phyloP scores from a whole-genome alignment of 2,329 filamentous ascomycete species.

The Aspergillus niger region DNA sequence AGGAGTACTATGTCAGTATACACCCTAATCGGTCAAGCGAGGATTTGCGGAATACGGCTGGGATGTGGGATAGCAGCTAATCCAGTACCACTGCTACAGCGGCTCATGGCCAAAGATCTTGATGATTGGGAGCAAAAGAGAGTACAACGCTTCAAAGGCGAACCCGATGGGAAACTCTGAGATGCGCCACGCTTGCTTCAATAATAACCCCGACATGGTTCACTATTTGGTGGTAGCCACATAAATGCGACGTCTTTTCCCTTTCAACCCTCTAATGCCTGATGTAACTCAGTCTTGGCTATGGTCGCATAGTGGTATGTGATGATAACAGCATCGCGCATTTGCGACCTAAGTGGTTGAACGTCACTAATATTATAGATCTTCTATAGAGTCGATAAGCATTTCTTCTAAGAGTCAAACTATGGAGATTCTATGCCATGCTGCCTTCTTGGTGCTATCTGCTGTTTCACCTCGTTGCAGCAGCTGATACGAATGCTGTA shows the following conservation, averaged over 20 bases:
- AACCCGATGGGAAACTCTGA: slow-evolving; percentile 80
- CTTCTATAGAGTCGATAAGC: not conserved
- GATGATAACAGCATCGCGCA: not conserved
- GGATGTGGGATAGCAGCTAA: slow-evolving; percentile 16
- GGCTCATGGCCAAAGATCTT: slow-evolving; percentile 81
- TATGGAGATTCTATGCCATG: not conserved
- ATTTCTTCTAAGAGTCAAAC: not conserved
- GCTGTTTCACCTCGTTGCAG: not conserved
- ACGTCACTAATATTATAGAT: not conserved
- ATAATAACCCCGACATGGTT: not conserved
- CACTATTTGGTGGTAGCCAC: not conserved
- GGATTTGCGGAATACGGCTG: not conserved
- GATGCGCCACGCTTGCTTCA: not conserved
- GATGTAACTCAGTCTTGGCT: not conserved
- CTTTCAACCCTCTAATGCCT: not conserved
- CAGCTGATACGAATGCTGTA: not conserved
- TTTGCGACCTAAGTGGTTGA: not conserved
- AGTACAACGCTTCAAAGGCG: slow-evolving; percentile 84
- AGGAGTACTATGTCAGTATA: slow-evolving; percentile 50
- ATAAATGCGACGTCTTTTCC: not conserved
- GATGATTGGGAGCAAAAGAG: slow-evolving; percentile 97
- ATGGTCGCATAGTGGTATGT: not conserved
- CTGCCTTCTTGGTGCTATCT: not conserved
- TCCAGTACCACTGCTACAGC: slow-evolving; percentile 50
- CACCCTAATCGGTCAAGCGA: not conserved